Evolutionary conservation across 2,329 filamentous ascomycete species (phyloP), one percentile per base, ranked within the genome.

Genomic region (Cadophora malorum): DNA sequence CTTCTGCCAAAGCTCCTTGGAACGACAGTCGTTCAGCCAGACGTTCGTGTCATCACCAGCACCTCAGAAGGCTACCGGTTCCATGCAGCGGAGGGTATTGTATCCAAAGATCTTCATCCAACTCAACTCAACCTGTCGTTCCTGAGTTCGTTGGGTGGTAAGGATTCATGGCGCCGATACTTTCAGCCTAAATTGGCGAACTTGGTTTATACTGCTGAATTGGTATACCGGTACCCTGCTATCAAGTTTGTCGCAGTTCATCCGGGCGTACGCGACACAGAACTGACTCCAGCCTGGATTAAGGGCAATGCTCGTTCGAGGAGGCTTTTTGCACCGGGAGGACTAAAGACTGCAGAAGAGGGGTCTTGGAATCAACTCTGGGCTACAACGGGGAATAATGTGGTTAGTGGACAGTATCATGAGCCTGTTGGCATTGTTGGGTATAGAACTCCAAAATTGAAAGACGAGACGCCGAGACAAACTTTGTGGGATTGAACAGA

Each of bases 121-220:
- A 65, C 65, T n/a, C 53, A 68, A 38, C 38, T 58, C 19, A 66
- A 65, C 25, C 28, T 69, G 19, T 41, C 41, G 14, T 38, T 55
- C 16, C 35, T 66, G 14, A 53, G 52, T 4, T 55, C 49, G 5
- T 23, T 65, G n/a, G 56, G 65, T 35, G 52, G 52, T 16, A 61
- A 50, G 21, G 41, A 62, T 23, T 62, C 59, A 14, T 53, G 50
- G 56, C 65, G 61, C 63, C 65, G 65, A 58, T 82, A 82, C 70
- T 82, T 80, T 0, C 80, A 83, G 67, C 79, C 78, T 65, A 85
- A 85, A 73, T 74, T 85, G 5, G 83, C 83, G 0, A 81, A 83
- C 68, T 70, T 84, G 3, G 73, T 83, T 2, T 83, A 80, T 71
- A 76, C 79, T 4, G 73, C 75, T 7, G 78, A 81, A 60, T 71